Conservation (phyloP, 2,329 filamentous ascomycete genomes). For the Ophiosphaerella herpotricha region DNA sequence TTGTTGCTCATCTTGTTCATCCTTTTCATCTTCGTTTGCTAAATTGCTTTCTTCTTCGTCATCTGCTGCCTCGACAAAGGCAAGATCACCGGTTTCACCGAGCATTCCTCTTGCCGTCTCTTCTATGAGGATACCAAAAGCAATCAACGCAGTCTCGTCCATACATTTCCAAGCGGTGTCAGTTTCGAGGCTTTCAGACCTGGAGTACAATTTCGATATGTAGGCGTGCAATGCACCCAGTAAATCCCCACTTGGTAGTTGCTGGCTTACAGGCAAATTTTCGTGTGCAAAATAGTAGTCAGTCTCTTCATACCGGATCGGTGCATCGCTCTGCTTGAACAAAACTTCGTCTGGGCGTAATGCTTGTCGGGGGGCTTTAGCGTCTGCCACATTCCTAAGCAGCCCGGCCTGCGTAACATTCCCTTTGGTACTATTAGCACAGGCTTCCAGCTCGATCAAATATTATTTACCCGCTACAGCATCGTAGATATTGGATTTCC, state of each 20-base stretch:
- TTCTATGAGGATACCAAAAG: constrained; percentile 75
- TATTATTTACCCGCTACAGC: constrained; percentile 66
- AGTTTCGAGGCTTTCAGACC: constrained; percentile 18
- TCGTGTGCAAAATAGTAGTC: constrained; percentile 73
- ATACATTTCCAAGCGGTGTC: constrained; percentile 61
- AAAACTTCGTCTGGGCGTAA: constrained; percentile 72
- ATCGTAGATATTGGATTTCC: constrained; percentile 68
- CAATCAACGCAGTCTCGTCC: constrained; percentile 78
- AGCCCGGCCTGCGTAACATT: constrained; percentile 29
- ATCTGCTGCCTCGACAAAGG: constrained; percentile 65
- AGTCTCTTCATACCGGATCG: constrained; percentile 69
- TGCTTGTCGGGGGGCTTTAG: constrained; percentile 41
- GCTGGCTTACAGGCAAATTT: constrained; percentile 54
- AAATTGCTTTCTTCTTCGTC: constrained; percentile 21
- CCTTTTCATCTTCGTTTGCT: constrained; percentile 1
- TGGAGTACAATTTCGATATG: constrained; percentile 66
- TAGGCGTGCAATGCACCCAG: constrained; percentile 72
- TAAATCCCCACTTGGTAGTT: constrained; percentile 70
- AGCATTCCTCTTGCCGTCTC: constrained; percentile 67
- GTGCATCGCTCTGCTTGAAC: constrained; percentile 68
- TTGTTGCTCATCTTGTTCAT: not conserved
- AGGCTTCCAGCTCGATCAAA: not conserved
- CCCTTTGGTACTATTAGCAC: constrained; percentile 7
- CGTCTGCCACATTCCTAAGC: constrained; percentile 52
- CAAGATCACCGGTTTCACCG: constrained; percentile 69